Conservation (phyloP, 495 filamentous ascomycete species). For the Diplogelasinospora grovesii region DNA sequence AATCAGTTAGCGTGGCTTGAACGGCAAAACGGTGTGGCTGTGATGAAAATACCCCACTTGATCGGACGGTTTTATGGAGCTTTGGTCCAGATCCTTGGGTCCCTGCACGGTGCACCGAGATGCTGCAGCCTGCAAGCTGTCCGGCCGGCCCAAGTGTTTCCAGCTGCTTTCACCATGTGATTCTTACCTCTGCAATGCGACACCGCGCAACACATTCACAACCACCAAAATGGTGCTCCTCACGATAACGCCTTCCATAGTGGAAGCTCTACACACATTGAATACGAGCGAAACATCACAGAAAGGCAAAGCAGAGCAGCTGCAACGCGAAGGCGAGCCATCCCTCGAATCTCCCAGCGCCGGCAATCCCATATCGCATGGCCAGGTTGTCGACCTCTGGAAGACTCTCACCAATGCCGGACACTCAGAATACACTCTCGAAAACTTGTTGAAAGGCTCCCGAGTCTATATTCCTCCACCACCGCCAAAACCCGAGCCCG, state of each 20-base stretch:
- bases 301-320: slow-evolving; percentile 8
- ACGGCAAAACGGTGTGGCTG: too few species aligned
- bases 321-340: slow-evolving; percentile 25
- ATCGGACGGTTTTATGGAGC: too few species aligned
- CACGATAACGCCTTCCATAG: slow-evolving; percentile 62
- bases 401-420: slow-evolving; percentile 40
- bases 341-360: slow-evolving; percentile 40
- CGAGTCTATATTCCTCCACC: slow-evolving; percentile 70
- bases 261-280: slow-evolving; percentile 50
- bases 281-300: slow-evolving; percentile 13
- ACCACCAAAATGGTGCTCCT: slow-evolving; percentile 65
- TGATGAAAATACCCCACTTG: too few species aligned
- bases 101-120: too few species aligned
- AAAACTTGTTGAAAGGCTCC: slow-evolving; percentile 62
- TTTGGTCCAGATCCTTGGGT: too few species aligned
- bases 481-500: slow-evolving; percentile 70
- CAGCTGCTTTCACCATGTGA: too few species aligned
- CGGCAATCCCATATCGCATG: slow-evolving; percentile 72
- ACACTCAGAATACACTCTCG: slow-evolving; percentile 40
- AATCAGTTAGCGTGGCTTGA: slow-evolving; percentile 11
- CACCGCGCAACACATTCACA: background rate
- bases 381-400: slow-evolving; percentile 64
- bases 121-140: too few species aligned
- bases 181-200: too few species aligned
- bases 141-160: too few species aligned